Base-by-base conservation (phyloP, 345 rosid species). In the Moricandia moricandioides region DNA sequence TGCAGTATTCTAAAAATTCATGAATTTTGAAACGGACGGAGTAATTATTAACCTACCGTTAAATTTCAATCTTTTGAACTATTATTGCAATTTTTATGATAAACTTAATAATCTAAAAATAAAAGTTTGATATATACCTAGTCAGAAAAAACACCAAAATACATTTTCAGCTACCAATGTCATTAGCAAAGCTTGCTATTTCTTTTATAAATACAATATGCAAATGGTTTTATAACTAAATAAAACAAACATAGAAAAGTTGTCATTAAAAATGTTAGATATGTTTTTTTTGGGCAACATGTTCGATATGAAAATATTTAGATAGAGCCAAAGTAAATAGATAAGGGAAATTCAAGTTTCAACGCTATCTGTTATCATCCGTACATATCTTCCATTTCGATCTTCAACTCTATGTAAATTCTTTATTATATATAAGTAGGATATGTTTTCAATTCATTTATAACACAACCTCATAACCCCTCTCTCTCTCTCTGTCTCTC, bases 301-400 rank as follows among this genome's bases (percentile, higher is more conserved):
- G n/a, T n/a, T n/a, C n/a, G n/a, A n/a, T n/a, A n/a, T n/a, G n/a
- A n/a, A 30, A 58, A 30, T 58, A 58, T 58, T 9, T 61, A 40
- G 49, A 40, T 17, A 45, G 30, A n/a, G 33, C 12, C 56, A 29
- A 66, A n/a, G n/a, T n/a, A n/a, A n/a, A n/a, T n/a, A n/a, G 9
- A 49, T 49, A 17, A 16, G 34, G 69, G 49, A 30, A 17, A 13
- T 29, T 40, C 27, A 69, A 63, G 49, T 71, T 57, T 77, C 76
- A 65, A 77, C 67, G 67, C 34, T 35, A 56, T 69, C 74, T 62
- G 76, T 71, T 65, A 65, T 65, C 80, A 77, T 77, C 80, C 80
- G 80, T 77, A 77, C 80, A 71, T 71, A 65, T 77, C 80, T 8
- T 67, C 62, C 4, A 30, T 67, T 7, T 33, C 30, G n/a, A 62